Evolutionary conservation across 495 filamentous ascomycete species (phyloP).

Genomic region (Penicillium fimorum): DNA sequence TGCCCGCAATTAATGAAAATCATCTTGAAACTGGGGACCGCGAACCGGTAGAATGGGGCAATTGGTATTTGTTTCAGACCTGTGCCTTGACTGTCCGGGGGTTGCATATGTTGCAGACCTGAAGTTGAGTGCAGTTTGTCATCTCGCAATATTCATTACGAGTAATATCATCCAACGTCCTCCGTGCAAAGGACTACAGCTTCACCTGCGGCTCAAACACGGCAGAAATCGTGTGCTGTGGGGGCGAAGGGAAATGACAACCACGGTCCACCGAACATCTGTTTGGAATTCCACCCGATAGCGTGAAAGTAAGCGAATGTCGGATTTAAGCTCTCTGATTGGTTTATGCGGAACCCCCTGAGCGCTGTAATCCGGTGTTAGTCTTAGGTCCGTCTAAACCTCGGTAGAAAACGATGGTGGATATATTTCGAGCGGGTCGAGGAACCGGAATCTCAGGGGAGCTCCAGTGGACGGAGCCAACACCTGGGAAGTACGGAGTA

Average conservation of each 20-base stretch:
- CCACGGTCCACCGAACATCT: slow-evolving; percentile 7
- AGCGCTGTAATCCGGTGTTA: slow-evolving; percentile 7
- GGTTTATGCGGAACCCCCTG: slow-evolving; percentile 5
- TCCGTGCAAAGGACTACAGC: neutral
- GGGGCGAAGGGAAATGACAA: neutral
- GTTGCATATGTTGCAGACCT: neutral
- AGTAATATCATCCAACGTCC: neutral
- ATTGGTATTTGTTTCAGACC: slow-evolving; percentile 5
- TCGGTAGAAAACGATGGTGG: neutral
- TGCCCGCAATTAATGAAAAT: slow-evolving; percentile 7
- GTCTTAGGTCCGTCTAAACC: neutral
- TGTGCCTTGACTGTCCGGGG: slow-evolving; percentile 1
- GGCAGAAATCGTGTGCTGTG: neutral
- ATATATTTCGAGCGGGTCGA: neutral
- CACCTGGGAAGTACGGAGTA: neutral
- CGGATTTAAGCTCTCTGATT: slow-evolving; percentile 3
- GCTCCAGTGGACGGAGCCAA: neutral
- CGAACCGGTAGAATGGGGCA: slow-evolving; percentile 10
- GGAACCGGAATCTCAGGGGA: neutral
- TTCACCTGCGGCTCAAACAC: slow-evolving; percentile 4
- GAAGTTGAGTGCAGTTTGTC: neutral
- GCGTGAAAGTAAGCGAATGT: neutral
- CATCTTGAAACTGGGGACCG: slow-evolving; percentile 20
- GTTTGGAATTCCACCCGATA: neutral
- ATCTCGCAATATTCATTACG: neutral